Evolutionary conservation across 2,329 filamentous ascomycete genomes (phyloP), one percentile per base, ranked within the genome.

Genomic region (Tolypocladium guangdongense): DNA sequence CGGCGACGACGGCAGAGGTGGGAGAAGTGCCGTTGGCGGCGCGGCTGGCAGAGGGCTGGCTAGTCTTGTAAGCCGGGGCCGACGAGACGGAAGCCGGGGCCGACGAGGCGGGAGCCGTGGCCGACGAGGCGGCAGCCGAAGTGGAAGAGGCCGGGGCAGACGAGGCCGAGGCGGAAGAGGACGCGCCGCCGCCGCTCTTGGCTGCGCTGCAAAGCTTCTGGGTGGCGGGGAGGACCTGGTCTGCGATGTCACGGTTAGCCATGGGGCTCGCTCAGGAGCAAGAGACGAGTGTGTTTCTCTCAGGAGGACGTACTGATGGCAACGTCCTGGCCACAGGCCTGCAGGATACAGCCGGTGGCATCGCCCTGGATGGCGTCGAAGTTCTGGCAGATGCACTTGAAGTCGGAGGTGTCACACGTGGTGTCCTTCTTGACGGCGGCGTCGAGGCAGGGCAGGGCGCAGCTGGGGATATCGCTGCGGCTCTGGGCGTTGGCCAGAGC

Each of bases 381-480:
- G 56, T 63, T 59, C 18, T 56, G 39, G 56, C 63, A 59, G 54
- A 63, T 52, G 60, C 67, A 69, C 33, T 56, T 48, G 50, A 56
- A 57, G 56, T 68, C 66, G 49, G 50, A 52, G 18, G 41, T 49
- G 18, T 48, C 50, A 62, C 67, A 69, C 37, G 24, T 49, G 52
- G 63, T 64, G 52, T 56, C 55, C n/a, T 56, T 49, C 50, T 49
- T 51, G 59, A 71, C 61, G 55, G 68, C 63, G 3, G 61, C 53
- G 58, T 63, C 58, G 37, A 74, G 62, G 63, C 71, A 73, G 39
- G 63, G 51, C n/a, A 64, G 45, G 37, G 71, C 69, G 59, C 72
- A 74, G 53, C 55, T 50, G 59, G 72, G 71, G 53, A 73, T 63
- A 55, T 70, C 68, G 45, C 30, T 48, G 51, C 55, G 59, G 54